Evolutionary conservation across 1,139 yeast species (phyloP), one percentile per base, ranked within the genome.

Genomic region (Candida albicans): DNA sequence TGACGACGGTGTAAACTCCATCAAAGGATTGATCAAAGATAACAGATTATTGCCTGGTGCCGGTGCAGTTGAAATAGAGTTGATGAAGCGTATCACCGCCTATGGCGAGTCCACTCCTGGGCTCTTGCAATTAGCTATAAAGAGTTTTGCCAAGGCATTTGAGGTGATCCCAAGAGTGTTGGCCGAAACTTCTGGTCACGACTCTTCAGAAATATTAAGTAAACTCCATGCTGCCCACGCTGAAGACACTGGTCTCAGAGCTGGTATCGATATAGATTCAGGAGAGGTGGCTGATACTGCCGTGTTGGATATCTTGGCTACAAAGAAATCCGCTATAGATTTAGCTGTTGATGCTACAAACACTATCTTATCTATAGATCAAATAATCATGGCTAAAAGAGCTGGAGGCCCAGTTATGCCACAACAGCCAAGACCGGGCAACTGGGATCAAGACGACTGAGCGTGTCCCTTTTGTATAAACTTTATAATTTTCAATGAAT

Each of bases 331-430:
- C 49, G 99, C 98, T 41, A 86, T 93, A 55, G 82, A 84, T 55
- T 84, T 93, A 53, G 99, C 99, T 11, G 91, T 96, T 5, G 98
- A 93, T 54, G 97, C 98, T 39, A 95, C 96, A 18, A 80, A 79
- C 54, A 93, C 99, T 2, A 88, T 93, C 43, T 76, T 93, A 52
- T 84, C 95, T 22, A 91, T 90, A 38, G 96, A 88, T 65, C 96
- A 87, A 71, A 88, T 88, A 58, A 87, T 87, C 61, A 89, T 88
- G 88, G 96, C 96, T 40, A 88, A 88, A 77, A 81, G 95, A 60
- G 96, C 96, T 1, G 99, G 99, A 53, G 99, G 99, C 25, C 99
- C 99, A 37, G 86, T 77, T 38, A 82, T 90, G 77, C 96, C 97
- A 42, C 77, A 82, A 56, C 96, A 87, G 61, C 87, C 84, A 54